Evolutionary conservation across 352 stramenopile genomes (phyloP).

Genomic region (Phytophthora rubi): DNA sequence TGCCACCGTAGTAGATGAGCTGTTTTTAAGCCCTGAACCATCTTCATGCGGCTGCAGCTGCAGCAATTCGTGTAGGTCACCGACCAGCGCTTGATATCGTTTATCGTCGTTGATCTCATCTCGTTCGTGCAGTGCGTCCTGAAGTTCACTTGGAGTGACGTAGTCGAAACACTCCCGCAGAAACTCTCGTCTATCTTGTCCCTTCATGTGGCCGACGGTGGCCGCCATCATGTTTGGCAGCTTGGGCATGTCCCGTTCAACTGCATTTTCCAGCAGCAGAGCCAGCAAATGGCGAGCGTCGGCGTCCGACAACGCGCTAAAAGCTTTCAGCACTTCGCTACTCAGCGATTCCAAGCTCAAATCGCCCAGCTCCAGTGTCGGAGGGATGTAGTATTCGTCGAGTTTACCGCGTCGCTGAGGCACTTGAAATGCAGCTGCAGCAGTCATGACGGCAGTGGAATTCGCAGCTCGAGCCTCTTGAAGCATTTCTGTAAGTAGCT

Average conservation of each 20-base stretch:
- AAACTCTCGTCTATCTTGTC: slow-evolving; percentile 51
- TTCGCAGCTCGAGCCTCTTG: slow-evolving; percentile 37
- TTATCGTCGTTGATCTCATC: slow-evolving; percentile 73
- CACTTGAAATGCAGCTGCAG: slow-evolving; percentile 9
- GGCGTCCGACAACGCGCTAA: slow-evolving; percentile 38
- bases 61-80: slow-evolving; percentile 55
- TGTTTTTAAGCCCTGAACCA: neutral
- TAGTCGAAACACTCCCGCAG: slow-evolving; percentile 70
- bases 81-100: slow-evolving; percentile 51
- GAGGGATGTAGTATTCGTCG: slow-evolving; percentile 26
- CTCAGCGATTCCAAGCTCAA: slow-evolving; percentile 54
- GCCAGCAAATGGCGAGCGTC: slow-evolving; percentile 52
- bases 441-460: slow-evolving; percentile 15
- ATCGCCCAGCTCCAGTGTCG: slow-evolving; percentile 42
- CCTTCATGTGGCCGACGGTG: slow-evolving; percentile 51
- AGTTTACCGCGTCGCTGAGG: slow-evolving; percentile 22
- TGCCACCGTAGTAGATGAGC: slow-evolving; percentile 3
- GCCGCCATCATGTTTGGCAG: slow-evolving; percentile 49
- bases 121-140: slow-evolving; percentile 51
- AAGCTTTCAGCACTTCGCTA: slow-evolving; percentile 58
- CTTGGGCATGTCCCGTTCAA: slow-evolving; percentile 43
- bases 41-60: slow-evolving; percentile 20
- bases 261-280: slow-evolving; percentile 47
- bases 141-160: slow-evolving; percentile 53
- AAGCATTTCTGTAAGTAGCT: slow-evolving; percentile 47